These are phyloP conservation scores for Santalum album DNA, from an alignment of 164 flowering plant species.

Conservation along the genomic window DNA sequence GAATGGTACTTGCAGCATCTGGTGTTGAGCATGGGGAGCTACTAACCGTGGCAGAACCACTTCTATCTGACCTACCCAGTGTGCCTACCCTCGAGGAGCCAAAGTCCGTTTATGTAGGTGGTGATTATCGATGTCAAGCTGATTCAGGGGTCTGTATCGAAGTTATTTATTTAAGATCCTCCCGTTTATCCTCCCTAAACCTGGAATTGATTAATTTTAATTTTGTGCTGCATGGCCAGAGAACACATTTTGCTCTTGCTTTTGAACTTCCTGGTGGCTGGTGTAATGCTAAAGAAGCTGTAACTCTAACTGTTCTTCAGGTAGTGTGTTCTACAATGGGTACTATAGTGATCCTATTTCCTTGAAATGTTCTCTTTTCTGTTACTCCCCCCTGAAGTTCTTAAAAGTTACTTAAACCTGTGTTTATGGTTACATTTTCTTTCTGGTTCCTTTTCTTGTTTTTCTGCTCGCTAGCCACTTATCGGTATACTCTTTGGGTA, in stretches of 20 bases:
- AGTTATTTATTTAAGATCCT: not conserved
- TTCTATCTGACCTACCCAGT: conserved; percentile 74
- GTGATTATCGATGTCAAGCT: conserved; percentile 71
- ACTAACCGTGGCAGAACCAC: conserved; percentile 65
- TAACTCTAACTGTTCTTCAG: conserved; percentile 80
- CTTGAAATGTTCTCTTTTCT: not conserved
- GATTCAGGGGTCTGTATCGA: conserved; percentile 57
- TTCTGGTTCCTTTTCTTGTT: not conserved
- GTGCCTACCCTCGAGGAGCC: conserved; percentile 42
- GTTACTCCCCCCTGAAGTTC: not conserved
- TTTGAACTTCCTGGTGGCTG: conserved; percentile 94
- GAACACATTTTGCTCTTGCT: conserved; percentile 78
- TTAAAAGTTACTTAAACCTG: not conserved
- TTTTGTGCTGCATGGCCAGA: conserved; percentile 24
- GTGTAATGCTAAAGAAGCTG: conserved; percentile 64
- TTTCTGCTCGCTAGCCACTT: too few relatives aligned
- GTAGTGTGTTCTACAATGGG: conserved; percentile 21
- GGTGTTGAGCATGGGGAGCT: conserved; percentile 91
- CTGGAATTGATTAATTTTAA: not conserved
- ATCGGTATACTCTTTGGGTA: not conserved
- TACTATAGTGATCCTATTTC: not conserved
- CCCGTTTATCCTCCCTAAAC: not conserved
- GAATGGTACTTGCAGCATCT: conserved; percentile 88
- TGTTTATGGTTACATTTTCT: not conserved
- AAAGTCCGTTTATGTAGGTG: conserved; percentile 66